phyloP scores from a whole-genome alignment of 805 yeast genomes.

The Wickerhamomyces strasburgensis region DNA sequence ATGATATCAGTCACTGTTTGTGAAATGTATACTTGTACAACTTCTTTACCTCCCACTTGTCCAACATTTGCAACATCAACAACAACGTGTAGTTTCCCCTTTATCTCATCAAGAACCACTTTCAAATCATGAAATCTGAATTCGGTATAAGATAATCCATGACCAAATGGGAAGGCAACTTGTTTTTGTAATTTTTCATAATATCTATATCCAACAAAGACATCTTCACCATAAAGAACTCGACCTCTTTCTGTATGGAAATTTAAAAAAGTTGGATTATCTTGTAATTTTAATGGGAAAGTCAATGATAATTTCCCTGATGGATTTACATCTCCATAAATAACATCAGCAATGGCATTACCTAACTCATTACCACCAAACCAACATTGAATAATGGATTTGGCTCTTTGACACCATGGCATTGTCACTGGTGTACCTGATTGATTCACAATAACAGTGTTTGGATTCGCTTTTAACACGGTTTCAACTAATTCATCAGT shows the following conservation, averaged over 20 bases:
- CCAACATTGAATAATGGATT: slow-evolving; percentile 49
- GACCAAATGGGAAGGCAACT: slow-evolving; percentile 57
- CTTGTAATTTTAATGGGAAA: slow-evolving; percentile 46
- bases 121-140: slow-evolving; percentile 38
- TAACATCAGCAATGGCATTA: slow-evolving; percentile 55
- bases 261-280: slow-evolving; percentile 52
- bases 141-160: slow-evolving; percentile 55
- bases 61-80: slow-evolving; percentile 48
- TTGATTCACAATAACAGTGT: slow-evolving; percentile 51
- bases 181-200: slow-evolving; percentile 47
- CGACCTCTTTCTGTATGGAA: slow-evolving; percentile 47
- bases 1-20: slow-evolving; percentile 30
- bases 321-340: slow-evolving; percentile 51
- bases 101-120: slow-evolving; percentile 27
- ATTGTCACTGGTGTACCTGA: slow-evolving; percentile 59
- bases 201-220: slow-evolving; percentile 57
- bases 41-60: slow-evolving; percentile 43
- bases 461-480: slow-evolving; percentile 43
- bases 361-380: slow-evolving; percentile 58
- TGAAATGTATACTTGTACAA: slow-evolving; percentile 48
- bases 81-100: slow-evolving; percentile 24
- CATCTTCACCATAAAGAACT: slow-evolving; percentile 59
- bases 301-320: slow-evolving; percentile 53
- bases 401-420: slow-evolving; percentile 47
- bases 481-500: slow-evolving; percentile 43